Conservation (phyloP, 176 grass and related monocot genomes). For the Oryza officinalis region DNA sequence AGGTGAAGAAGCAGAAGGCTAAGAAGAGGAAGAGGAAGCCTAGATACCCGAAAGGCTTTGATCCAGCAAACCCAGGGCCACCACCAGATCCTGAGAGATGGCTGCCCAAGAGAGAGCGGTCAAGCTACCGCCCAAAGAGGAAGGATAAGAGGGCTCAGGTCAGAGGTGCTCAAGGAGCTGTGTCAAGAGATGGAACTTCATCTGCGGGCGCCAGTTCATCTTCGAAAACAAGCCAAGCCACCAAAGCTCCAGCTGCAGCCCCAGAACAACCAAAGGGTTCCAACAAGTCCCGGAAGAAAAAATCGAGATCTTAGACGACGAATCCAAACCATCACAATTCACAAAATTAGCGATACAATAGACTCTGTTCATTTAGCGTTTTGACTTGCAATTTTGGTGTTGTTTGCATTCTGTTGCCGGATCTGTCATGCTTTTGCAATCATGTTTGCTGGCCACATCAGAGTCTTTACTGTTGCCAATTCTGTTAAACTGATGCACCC, state of each 20-base stretch:
- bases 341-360: constrained; percentile 20
- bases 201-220: constrained; percentile 27
- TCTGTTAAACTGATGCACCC: constrained; percentile 1
- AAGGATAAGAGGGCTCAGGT: constrained; percentile 87
- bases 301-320: constrained; percentile 61
- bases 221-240: constrained; percentile 47
- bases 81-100: constrained; percentile 92
- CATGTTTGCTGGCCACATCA: constrained; percentile 2
- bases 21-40: constrained; percentile 96
- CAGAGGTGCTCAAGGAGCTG: constrained; percentile 85
- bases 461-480: not conserved
- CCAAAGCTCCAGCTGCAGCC: constrained; percentile 46
- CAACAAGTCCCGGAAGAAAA: constrained; percentile 75
- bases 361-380: constrained; percentile 20
- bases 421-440: constrained; percentile 26
- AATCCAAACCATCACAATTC: not conserved
- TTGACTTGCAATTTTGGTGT: constrained; percentile 36
- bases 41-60: constrained; percentile 79
- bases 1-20: constrained; percentile 73
- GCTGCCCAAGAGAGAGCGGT: constrained; percentile 85
- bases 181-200: constrained; percentile 51
- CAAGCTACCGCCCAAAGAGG: constrained; percentile 90
- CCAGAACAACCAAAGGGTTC: constrained; percentile 57
- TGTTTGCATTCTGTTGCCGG: not conserved
- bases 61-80: constrained; percentile 81